A percentile compares a stretch with the other conserved stretches of the same genome.
Evolutionary conservation across 2,329 filamentous ascomycete genomes (phyloP).

Genomic region (Nigrospora osmanthi): DNA sequence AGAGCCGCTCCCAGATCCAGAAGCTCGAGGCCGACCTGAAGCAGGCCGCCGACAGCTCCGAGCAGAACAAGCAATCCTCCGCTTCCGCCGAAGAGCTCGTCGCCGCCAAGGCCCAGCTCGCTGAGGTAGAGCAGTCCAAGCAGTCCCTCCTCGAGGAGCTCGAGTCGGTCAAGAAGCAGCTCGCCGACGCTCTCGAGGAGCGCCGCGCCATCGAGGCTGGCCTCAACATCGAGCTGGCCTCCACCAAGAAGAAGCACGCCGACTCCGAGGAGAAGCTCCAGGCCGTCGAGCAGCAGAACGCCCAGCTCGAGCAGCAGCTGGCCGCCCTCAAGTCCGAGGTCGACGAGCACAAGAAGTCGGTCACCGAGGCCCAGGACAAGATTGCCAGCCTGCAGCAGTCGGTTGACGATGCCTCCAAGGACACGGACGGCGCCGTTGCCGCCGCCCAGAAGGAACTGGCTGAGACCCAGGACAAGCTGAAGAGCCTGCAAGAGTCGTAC

Average conservation of each 20-base stretch:
- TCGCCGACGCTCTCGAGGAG: constrained; percentile 4
- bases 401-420: neutral
- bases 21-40: constrained; percentile 27
- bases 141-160: constrained; percentile 20
- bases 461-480: constrained; percentile 24
- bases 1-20: constrained; percentile 22
- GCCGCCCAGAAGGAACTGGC: constrained; percentile 23
- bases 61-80: constrained; percentile 11
- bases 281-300: constrained; percentile 12
- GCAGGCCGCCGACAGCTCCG: constrained; percentile 16
- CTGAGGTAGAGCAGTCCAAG: constrained; percentile 11
- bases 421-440: neutral
- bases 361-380: neutral
- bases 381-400: neutral
- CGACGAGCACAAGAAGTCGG: constrained; percentile 1
- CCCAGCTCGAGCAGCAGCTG: constrained; percentile 21
- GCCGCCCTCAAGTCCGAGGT: constrained; percentile 2
- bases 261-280: constrained; percentile 15
- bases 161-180: constrained; percentile 15
- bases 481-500: constrained; percentile 12
- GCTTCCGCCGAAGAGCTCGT: constrained; percentile 12
- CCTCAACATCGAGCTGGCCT: constrained; percentile 11
- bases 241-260: constrained; percentile 11
- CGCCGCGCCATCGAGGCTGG: constrained; percentile 10
- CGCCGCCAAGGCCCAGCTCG: constrained; percentile 7